A percentile compares a stretch with the other conserved stretches of the same genome.
phyloP scores from a whole-genome alignment of 306 rosid genomes.

The Dryas drummondii region DNA sequence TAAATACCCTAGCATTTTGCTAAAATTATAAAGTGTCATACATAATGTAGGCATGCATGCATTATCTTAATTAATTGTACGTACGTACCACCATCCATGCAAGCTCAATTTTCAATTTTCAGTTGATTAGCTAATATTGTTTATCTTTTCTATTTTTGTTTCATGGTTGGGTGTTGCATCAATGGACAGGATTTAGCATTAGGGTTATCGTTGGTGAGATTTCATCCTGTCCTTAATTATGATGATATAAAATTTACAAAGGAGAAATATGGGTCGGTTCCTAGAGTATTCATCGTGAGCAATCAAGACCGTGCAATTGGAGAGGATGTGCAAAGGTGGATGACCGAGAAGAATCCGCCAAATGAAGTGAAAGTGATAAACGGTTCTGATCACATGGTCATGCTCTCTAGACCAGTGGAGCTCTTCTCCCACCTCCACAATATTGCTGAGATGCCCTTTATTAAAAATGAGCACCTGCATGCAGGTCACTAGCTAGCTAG shows the following conservation, averaged over 20 bases:
- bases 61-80: no score
- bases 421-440: conserved; percentile 33
- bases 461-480: neutral
- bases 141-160: neutral
- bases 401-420: conserved; percentile 44
- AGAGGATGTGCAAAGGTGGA: conserved; percentile 33
- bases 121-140: neutral
- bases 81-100: no score
- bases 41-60: no score
- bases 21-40: no score
- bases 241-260: conserved; percentile 26
- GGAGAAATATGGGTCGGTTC: conserved; percentile 37
- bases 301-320: conserved; percentile 25
- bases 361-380: conserved; percentile 33
- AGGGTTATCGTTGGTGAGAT: conserved; percentile 34
- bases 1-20: no score
- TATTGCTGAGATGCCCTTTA: conserved; percentile 27
- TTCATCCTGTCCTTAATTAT: neutral
- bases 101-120: no score
- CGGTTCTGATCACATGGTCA: conserved; percentile 51
- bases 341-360: conserved; percentile 34
- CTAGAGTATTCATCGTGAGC: conserved; percentile 35
- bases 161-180: neutral
- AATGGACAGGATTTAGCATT: conserved; percentile 36
- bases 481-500: no score